A percentile compares a stretch with the other conserved stretches of the same genome.
Conservation (phyloP, 176 grass and related monocot species). For the Typha latifolia region DNA sequence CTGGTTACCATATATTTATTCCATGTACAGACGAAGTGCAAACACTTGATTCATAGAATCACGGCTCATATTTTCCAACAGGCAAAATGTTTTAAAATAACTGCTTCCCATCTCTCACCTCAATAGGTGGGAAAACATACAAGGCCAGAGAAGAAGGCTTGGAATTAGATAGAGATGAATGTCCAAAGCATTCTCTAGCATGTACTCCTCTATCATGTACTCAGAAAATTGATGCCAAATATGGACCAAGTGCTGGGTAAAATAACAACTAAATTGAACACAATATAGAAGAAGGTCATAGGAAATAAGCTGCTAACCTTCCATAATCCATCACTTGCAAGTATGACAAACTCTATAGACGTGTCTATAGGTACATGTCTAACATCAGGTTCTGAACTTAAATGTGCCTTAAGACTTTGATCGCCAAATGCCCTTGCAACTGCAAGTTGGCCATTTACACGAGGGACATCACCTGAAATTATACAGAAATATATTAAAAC, state of each 20-base stretch:
- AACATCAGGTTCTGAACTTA: slow-evolving; percentile 92
- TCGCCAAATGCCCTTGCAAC: slow-evolving; percentile 98
- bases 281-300: background rate
- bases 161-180: no score
- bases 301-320: slow-evolving; percentile 48
- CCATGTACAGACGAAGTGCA: no score
- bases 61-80: no score
- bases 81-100: no score
- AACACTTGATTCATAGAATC: no score
- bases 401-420: slow-evolving; percentile 89
- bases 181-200: no score
- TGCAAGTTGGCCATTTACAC: slow-evolving; percentile 98
- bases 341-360: slow-evolving; percentile 83
- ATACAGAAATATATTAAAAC: background rate
- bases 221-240: background rate
- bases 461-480: slow-evolving; percentile 79
- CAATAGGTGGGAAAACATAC: no score
- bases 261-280: background rate
- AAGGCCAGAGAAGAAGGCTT: no score
- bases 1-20: no score
- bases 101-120: no score
- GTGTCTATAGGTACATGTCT: slow-evolving; percentile 66
- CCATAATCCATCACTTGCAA: slow-evolving; percentile 98
- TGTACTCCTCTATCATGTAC: no score
- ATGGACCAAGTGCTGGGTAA: background rate